These are phyloP conservation scores for Talaromyces nanjingensis DNA, from an alignment of 495 filamentous ascomycete genomes.

Conservation along the genomic window DNA sequence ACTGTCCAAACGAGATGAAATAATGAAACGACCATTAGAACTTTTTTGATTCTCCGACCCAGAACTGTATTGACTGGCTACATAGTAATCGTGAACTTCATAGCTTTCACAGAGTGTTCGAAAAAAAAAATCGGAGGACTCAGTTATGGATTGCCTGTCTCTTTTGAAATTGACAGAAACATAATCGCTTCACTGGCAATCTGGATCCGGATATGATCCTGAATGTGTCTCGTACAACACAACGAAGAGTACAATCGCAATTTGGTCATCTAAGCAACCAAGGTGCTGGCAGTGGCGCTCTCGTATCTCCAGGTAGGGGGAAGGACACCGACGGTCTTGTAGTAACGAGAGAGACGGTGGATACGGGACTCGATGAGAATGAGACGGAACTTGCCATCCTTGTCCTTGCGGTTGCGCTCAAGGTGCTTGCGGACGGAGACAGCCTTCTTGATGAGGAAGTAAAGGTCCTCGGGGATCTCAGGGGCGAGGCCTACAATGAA, in stretches of 20 bases:
- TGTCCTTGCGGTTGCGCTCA: constrained; percentile 99
- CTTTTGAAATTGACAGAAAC: not conserved
- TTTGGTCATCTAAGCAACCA: constrained; percentile 40
- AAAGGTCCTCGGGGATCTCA: constrained; percentile 94
- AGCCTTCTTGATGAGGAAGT: constrained; percentile 99
- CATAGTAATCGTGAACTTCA: constrained; percentile 2
- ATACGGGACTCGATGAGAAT: constrained; percentile 99
- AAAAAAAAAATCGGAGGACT: not conserved
- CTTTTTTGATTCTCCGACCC: constrained; percentile 3
- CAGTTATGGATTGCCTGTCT: not conserved
- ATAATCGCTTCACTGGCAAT: not conserved
- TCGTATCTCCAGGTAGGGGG: constrained; percentile 99
- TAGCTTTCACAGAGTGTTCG: not conserved
- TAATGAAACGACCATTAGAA: not conserved
- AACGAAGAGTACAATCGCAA: not conserved
- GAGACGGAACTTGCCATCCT: constrained; percentile 98
- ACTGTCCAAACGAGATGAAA: not conserved
- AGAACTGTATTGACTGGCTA: not conserved
- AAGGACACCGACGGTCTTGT: constrained; percentile 98
- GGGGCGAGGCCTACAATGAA: constrained; percentile 80
- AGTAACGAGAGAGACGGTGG: constrained; percentile 94
- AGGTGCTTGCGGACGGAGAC: constrained; percentile 99
- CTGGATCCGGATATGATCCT: not conserved
- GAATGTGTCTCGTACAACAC: not conserved
- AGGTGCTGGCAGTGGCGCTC: constrained; percentile 51